These are phyloP conservation scores for Fusarium keratoplasticum DNA, from an alignment of 2,329 filamentous ascomycete species.

Conservation along the genomic window DNA sequence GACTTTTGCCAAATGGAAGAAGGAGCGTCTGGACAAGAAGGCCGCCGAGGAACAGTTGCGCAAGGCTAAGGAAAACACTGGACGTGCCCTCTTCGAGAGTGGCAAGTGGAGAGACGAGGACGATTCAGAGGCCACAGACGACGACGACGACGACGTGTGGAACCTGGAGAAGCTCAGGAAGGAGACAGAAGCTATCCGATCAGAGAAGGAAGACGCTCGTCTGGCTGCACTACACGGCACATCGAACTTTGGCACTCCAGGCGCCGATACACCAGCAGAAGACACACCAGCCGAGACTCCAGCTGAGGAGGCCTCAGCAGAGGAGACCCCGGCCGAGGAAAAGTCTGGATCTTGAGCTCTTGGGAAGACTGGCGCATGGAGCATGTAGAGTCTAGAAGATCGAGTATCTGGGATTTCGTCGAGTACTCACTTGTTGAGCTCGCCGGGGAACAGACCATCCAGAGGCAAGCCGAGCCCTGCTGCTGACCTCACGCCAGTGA, in stretches of 20 bases:
- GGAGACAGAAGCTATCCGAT: conserved; percentile 83
- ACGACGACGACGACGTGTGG: conserved; percentile 76
- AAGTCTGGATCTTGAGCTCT: conserved; percentile 42
- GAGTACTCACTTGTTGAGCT: conserved; percentile 39
- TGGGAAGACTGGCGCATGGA: conserved; percentile 21
- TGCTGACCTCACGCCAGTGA: conserved; percentile 37
- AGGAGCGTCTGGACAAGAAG: conserved; percentile 94
- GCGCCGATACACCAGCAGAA: conserved; percentile 28
- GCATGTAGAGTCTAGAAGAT: conserved; percentile 38
- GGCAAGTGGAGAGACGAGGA: conserved; percentile 86
- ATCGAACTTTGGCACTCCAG: conserved; percentile 17
- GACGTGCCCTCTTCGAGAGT: conserved; percentile 94
- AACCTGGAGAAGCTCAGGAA: conserved; percentile 84
- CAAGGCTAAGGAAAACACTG: conserved; percentile 94
- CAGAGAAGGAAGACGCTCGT: conserved; percentile 82
- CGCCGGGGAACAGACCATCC: conserved; percentile 40
- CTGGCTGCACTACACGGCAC: conserved; percentile 52
- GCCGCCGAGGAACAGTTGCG: conserved; percentile 90
- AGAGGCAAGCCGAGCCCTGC: conserved; percentile 48
- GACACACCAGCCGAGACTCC: conserved; percentile 28
- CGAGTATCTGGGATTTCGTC: conserved; percentile 40
- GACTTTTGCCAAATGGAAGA: conserved; percentile 96
- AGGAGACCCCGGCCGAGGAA: conserved; percentile 34
- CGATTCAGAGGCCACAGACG: conserved; percentile 70
- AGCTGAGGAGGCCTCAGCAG: conserved; percentile 24